phyloP scores from a whole-genome alignment of 441 rosid species.

The Arabidopsis hybrid region DNA sequence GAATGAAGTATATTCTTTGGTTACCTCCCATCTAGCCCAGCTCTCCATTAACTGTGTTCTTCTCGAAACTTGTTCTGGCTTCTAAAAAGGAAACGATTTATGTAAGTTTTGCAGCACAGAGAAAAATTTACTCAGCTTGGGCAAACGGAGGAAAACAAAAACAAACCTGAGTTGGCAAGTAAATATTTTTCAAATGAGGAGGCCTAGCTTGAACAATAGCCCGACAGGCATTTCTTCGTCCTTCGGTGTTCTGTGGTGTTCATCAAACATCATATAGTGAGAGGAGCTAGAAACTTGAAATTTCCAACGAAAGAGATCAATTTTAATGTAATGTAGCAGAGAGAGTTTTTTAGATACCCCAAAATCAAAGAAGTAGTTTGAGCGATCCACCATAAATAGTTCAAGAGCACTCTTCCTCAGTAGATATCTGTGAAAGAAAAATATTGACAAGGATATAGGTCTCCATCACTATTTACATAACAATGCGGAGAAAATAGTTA shows the following conservation, averaged over 20 bases:
- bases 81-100: conserved; percentile 54
- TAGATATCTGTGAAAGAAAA: conserved; percentile 67
- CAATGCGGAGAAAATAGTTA: conserved; percentile 10
- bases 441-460: conserved; percentile 27
- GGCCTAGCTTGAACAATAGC: conserved; percentile 93
- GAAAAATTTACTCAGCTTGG: conserved; percentile 11
- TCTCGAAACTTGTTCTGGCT: conserved; percentile 93
- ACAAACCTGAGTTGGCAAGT: conserved; percentile 97
- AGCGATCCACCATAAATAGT: conserved; percentile 96
- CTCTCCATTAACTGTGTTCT: conserved; percentile 98
- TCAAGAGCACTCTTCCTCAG: conserved; percentile 96
- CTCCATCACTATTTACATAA: neutral
- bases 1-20: conserved; percentile 24
- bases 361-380: conserved; percentile 98
- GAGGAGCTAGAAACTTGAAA: conserved; percentile 11
- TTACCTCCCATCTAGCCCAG: conserved; percentile 99
- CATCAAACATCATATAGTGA: conserved; percentile 32
- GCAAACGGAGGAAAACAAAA: neutral
- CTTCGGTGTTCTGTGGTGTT: conserved; percentile 74
- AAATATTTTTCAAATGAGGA: conserved; percentile 86
- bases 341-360: conserved; percentile 65
- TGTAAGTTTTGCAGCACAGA: conserved; percentile 39
- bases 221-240: conserved; percentile 89
- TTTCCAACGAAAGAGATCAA: conserved; percentile 22
- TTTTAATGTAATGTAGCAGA: neutral